Base-by-base conservation (phyloP, 2,329 filamentous ascomycete species). In the Alternaria sp. region DNA sequence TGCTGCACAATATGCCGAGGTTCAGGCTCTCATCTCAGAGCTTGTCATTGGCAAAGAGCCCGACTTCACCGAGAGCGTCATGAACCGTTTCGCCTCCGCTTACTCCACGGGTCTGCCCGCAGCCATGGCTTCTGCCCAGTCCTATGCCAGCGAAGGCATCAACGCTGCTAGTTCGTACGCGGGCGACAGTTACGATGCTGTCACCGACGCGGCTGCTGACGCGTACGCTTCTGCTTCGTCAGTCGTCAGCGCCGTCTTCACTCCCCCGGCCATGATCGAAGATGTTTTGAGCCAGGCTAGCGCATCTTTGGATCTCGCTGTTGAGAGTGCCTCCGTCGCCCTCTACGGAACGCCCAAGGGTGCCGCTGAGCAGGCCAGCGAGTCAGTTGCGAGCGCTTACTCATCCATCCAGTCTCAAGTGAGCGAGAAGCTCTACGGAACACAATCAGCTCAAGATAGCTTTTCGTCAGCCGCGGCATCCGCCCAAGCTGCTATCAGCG, bases 41-140 rank as follows among this genome's bases (percentile, higher is more conserved):
- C 83, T 96, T 1, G 84, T 97, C 14, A 81, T 86, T 44, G 93
- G 92, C 57, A 93, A 90, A 77, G 93, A 96, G 75, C 90, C 92
- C 0, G 88, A 89, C 14, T 96, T 93, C 72, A 94, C 90, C 0
- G 92, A 96, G 74, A 94, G 91, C 63, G 90, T 95, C 4, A 88
- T 93, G 80, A 88, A 84, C 56, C 87, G 91, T 55, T 85, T 97
- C 12, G 87, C 88, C 60, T 89, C 87, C 4, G 91, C 89, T 0
- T 96, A 95, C 73, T 87, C 88, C 23, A 92, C 89, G 0, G 90
- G 89, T 2, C 81, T 87, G 2, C 84, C 88, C 0, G 88, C 84
- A 1, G 82, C 86, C 8, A 84, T 84, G 11, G 83, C 85, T 1
- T 85, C 85, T 5, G 86, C 83, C 21, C 87, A 82, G 10, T 87